Conservation (phyloP, 139 green algal genomes). For the Volvox reticuliferus region DNA sequence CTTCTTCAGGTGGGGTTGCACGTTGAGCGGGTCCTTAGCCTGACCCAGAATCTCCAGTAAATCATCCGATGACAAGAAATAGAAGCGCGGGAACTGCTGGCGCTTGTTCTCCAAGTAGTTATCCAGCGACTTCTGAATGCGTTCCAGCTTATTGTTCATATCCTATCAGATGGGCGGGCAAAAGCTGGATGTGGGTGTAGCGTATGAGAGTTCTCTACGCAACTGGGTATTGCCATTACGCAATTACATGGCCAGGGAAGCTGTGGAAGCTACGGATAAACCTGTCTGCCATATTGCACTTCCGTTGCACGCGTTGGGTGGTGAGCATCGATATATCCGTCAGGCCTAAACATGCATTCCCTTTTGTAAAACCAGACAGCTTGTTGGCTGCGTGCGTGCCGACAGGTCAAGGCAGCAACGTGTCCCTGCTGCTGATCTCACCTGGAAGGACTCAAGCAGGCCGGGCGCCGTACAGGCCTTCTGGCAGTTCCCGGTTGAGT, state of each 20-base stretch:
- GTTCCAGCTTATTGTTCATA: constrained; percentile 90
- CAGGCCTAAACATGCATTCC: too few species aligned
- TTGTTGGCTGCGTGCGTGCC: too few species aligned
- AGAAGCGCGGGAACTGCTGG: constrained; percentile 93
- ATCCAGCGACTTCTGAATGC: constrained; percentile 92
- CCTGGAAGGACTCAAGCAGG: constrained; percentile 80
- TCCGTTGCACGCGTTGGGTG: too few species aligned
- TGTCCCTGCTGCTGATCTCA: constrained; percentile 4
- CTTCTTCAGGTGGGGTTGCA: constrained; percentile 90
- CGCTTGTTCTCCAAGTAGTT: constrained; percentile 93
- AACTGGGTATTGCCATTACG: too few species aligned
- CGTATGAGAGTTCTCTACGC: too few species aligned
- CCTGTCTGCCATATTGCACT: not conserved
- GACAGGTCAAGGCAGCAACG: too few species aligned
- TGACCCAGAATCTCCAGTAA: constrained; percentile 93
- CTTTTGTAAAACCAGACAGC: too few species aligned
- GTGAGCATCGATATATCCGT: too few species aligned
- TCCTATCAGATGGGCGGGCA: constrained; percentile 43
- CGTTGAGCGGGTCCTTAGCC: constrained; percentile 88
- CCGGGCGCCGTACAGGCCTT: constrained; percentile 68
- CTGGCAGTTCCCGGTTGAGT: constrained; percentile 54
- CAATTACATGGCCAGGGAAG: not conserved
- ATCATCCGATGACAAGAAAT: constrained; percentile 92
- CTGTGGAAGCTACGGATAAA: not conserved
- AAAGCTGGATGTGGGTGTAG: too few species aligned